A percentile compares a stretch with the other conserved stretches of the same genome.
Evolutionary conservation across 1,284 basidiomycete species (phyloP).

Genomic region (Moniliella sp.): DNA sequence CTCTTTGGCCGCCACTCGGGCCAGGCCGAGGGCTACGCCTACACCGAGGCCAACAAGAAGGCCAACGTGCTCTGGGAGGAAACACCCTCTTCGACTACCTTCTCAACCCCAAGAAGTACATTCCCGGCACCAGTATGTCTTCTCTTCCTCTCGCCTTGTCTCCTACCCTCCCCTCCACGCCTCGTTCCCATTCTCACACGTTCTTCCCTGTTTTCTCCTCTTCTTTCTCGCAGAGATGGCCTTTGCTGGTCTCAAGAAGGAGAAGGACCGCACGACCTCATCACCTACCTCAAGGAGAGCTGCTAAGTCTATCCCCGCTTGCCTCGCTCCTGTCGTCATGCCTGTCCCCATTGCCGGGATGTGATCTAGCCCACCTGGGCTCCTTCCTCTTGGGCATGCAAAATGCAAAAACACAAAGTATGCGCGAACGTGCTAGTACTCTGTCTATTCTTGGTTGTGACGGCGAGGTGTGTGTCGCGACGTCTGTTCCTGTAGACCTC

Average conservation of each 20-base stretch:
- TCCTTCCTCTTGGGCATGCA: too few relatives aligned
- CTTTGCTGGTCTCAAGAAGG: slow-evolving; percentile 27
- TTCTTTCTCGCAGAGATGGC: slow-evolving; percentile 1
- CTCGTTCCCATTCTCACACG: not conserved
- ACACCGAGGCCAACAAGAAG: slow-evolving; percentile 87
- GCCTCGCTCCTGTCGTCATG: too few relatives aligned
- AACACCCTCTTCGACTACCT: slow-evolving; percentile 80
- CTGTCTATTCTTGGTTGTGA: too few relatives aligned
- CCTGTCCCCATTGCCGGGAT: too few relatives aligned
- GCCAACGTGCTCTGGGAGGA: slow-evolving; percentile 60
- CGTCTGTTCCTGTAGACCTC: too few relatives aligned
- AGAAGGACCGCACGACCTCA: slow-evolving; percentile 30
- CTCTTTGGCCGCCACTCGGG: slow-evolving; percentile 68
- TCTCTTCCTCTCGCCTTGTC: not conserved
- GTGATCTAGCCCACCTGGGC: too few relatives aligned
- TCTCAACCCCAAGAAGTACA: slow-evolving; percentile 75
- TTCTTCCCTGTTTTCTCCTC: slow-evolving; percentile 1
- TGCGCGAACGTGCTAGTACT: too few relatives aligned
- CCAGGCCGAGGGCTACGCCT: slow-evolving; percentile 63
- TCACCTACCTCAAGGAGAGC: slow-evolving; percentile 18
- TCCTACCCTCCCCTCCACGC: too few relatives aligned
- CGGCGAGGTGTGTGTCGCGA: too few relatives aligned
- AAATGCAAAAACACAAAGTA: too few relatives aligned
- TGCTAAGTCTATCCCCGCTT: too few relatives aligned
- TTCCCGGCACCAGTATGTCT: slow-evolving; percentile 14